Evolutionary conservation across 208 protist species (phyloP).

Genomic region (Novymonas esmeraldas): DNA sequence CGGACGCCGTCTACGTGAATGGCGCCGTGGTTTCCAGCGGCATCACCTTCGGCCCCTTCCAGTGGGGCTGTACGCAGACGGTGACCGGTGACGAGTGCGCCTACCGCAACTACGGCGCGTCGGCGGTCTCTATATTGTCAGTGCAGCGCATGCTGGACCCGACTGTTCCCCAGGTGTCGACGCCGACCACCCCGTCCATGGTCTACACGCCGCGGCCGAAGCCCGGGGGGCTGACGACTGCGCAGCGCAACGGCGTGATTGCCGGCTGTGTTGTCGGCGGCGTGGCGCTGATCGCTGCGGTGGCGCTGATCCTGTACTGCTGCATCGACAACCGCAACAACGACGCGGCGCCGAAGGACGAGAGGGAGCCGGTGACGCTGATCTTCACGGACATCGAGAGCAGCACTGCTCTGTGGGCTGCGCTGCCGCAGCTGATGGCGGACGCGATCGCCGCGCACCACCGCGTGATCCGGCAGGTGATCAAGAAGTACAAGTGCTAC

Average conservation of each 20-base stretch:
- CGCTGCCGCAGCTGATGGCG: conserved; percentile 50
- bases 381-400: conserved; percentile 82
- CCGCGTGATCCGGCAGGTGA: conserved; percentile 56
- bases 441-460: conserved; percentile 68
- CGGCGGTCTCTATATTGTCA: conserved; percentile 23
- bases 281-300: conserved; percentile 9
- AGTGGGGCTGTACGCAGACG: neutral
- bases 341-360: conserved; percentile 42
- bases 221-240: conserved; percentile 13
- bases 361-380: conserved; percentile 43
- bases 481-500: conserved; percentile 68
- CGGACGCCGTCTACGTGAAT: conserved; percentile 26
- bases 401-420: conserved; percentile 78
- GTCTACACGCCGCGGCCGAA: conserved; percentile 13
- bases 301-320: conserved; percentile 22
- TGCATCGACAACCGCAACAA: conserved; percentile 39
- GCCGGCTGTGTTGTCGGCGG: conserved; percentile 24
- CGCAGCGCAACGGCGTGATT: conserved; percentile 34
- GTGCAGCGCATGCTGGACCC: conserved; percentile 27
- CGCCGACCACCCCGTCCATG: conserved; percentile 38
- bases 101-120: conserved; percentile 49
- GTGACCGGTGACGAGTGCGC: conserved; percentile 5
- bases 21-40: conserved; percentile 26
- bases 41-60: conserved; percentile 31
- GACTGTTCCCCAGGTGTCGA: conserved; percentile 1